phyloP scores from a whole-genome alignment of 1,284 basidiomycete species.

The Retiboletus flavoniger region DNA sequence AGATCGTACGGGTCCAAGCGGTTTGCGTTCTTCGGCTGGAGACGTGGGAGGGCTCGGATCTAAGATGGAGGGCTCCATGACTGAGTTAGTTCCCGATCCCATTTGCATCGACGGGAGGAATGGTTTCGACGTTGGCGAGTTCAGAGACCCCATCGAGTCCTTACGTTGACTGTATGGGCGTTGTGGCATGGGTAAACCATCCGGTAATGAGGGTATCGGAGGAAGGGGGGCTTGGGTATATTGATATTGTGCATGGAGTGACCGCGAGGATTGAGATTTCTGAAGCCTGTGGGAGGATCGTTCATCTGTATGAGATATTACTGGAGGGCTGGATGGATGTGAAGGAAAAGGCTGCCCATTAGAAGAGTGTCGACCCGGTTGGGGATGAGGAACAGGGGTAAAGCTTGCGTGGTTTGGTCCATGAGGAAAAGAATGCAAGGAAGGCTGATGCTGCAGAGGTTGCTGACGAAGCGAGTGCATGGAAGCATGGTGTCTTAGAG shows the following conservation, averaged over 20 bases:
- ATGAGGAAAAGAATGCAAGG: conserved; percentile 26
- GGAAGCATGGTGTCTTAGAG: conserved; percentile 26
- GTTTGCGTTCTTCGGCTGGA: conserved; percentile 57
- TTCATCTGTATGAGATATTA: conserved; percentile 23
- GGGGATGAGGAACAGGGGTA: conserved; percentile 3
- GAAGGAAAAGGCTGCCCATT: conserved; percentile 11
- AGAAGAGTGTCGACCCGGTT: conserved; percentile 2
- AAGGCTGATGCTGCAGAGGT: conserved; percentile 32
- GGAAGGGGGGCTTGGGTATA: conserved; percentile 39
- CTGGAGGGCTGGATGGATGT: conserved; percentile 9
- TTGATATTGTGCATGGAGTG: conserved; percentile 56
- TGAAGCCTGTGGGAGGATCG: conserved; percentile 43
- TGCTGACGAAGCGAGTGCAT: conserved; percentile 30
- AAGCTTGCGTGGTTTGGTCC: conserved; percentile 12
- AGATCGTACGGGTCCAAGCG: conserved; percentile 69
- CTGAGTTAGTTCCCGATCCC: conserved; percentile 50
- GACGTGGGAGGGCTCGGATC: conserved; percentile 78
- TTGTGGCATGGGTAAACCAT: conserved; percentile 40
- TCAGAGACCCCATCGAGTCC: conserved; percentile 24
- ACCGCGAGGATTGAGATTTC: conserved; percentile 62
- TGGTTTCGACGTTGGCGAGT: conserved; percentile 53
- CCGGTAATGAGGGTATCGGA: conserved; percentile 47
- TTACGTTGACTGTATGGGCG: conserved; percentile 21
- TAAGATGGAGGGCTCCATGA: conserved; percentile 52
- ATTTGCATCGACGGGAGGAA: conserved; percentile 63